Conservation (phyloP, 371 early-diverging fungal genomes). For the Dinochytrium kinnereticum region DNA sequence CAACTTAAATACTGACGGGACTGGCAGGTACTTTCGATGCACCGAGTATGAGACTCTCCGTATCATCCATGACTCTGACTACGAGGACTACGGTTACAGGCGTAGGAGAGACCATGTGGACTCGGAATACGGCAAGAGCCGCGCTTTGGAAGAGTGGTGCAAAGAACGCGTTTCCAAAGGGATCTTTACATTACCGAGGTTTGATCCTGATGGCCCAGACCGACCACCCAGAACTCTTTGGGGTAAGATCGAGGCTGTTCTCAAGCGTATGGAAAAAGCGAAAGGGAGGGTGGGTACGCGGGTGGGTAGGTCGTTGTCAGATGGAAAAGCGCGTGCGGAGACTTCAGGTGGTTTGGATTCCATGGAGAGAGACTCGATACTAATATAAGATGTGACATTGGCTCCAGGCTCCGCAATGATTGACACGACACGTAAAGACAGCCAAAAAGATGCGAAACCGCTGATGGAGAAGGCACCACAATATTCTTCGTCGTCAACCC, state of each 20-base stretch:
- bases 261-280: too few relatives aligned
- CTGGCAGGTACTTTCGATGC: not conserved
- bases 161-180: not conserved
- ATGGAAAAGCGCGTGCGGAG: too few relatives aligned
- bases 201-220: not conserved
- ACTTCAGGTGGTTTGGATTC: too few relatives aligned
- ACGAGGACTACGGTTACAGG: not conserved
- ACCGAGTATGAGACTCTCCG: not conserved
- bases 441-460: too few relatives aligned
- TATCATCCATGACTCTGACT: not conserved
- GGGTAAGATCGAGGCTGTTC: not conserved
- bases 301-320: too few relatives aligned
- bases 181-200: not conserved
- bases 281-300: too few relatives aligned
- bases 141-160: not conserved
- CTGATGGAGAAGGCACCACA: too few relatives aligned
- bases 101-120: not conserved
- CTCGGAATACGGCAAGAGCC: not conserved
- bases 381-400: too few relatives aligned
- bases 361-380: too few relatives aligned
- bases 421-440: too few relatives aligned
- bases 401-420: too few relatives aligned
- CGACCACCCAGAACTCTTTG: not conserved
- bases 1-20: not conserved
- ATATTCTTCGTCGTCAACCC: too few relatives aligned